phyloP scores from a whole-genome alignment of 257 asterid species.

The Knoxia roxburghii region DNA sequence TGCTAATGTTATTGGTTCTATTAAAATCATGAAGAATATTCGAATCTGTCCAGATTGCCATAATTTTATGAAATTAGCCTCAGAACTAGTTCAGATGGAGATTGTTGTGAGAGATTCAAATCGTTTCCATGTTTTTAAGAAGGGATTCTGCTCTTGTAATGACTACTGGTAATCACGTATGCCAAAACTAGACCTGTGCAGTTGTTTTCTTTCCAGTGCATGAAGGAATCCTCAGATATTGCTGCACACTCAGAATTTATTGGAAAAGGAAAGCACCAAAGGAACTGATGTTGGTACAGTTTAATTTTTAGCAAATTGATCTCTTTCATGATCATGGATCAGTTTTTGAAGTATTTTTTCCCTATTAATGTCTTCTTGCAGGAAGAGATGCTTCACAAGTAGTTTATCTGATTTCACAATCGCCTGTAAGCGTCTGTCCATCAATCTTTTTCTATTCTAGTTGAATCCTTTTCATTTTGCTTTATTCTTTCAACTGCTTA shows the following conservation, averaged over 20 bases:
- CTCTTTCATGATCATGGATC: neutral
- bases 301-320: neutral
- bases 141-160: slow-evolving; percentile 73
- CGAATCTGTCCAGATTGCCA: slow-evolving; percentile 79
- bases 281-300: neutral
- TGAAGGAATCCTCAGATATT: too few relatives aligned
- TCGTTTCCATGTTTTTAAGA: slow-evolving; percentile 72
- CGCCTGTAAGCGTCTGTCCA: too few relatives aligned
- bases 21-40: slow-evolving; percentile 61
- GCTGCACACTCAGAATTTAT: too few relatives aligned
- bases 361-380: neutral
- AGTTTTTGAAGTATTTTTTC: neutral
- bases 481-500: too few relatives aligned
- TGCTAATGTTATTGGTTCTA: slow-evolving; percentile 21
- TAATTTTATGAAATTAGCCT: slow-evolving; percentile 69
- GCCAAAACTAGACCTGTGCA: neutral
- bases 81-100: slow-evolving; percentile 42
- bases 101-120: slow-evolving; percentile 72
- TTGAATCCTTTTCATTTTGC: too few relatives aligned
- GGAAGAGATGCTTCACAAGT: too few relatives aligned
- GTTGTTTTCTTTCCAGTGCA: neutral
- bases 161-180: slow-evolving; percentile 53
- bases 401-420: too few relatives aligned
- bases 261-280: neutral
- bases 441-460: too few relatives aligned